Percentiles rank a stretch among this genome's conserved stretches.
Evolutionary conservation across 805 yeast genomes (phyloP).

Genomic region (Starmerella vaccinii): DNA sequence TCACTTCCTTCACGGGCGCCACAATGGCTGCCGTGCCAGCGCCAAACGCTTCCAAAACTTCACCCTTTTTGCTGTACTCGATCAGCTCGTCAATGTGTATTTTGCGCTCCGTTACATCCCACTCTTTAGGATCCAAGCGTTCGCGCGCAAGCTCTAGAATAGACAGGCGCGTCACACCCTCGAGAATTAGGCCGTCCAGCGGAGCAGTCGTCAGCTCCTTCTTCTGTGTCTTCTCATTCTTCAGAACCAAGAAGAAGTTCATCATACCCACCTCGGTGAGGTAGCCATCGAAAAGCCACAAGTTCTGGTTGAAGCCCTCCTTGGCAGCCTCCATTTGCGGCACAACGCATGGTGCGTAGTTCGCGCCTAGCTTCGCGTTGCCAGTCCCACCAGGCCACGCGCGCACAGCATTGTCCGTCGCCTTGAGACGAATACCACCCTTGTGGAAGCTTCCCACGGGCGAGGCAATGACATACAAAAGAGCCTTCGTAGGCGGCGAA

Average conservation of each 20-base stretch:
- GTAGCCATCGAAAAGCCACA: slow-evolving; percentile 83
- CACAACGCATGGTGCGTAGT: slow-evolving; percentile 88
- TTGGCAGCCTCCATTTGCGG: slow-evolving; percentile 85
- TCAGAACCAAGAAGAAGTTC: slow-evolving; percentile 85
- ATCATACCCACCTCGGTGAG: slow-evolving; percentile 97
- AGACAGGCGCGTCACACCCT: slow-evolving; percentile 94
- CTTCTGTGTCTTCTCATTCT: slow-evolving; percentile 55
- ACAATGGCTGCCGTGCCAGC: slow-evolving; percentile 98
- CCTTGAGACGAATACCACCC: slow-evolving; percentile 85
- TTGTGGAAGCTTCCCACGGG: slow-evolving; percentile 98
- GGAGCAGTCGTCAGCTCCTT: slow-evolving; percentile 94
- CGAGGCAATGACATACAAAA: slow-evolving; percentile 76
- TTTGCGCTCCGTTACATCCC: slow-evolving; percentile 77
- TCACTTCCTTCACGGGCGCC: slow-evolving; percentile 81
- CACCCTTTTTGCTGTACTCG: slow-evolving; percentile 68
- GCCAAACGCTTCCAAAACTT: slow-evolving; percentile 89
- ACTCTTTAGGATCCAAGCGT: slow-evolving; percentile 61
- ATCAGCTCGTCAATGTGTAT: slow-evolving; percentile 71
- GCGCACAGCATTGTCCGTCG: slow-evolving; percentile 90
- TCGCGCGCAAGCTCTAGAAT: slow-evolving; percentile 66
- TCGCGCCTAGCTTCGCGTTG: slow-evolving; percentile 91
- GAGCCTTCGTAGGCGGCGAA: slow-evolving; percentile 67
- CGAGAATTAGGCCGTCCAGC: slow-evolving; percentile 90
- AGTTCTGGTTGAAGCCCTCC: slow-evolving; percentile 89
- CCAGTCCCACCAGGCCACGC: slow-evolving; percentile 99